Evolutionary conservation across 345 rosid species (phyloP).

Genomic region (Excoecaria agallocha): DNA sequence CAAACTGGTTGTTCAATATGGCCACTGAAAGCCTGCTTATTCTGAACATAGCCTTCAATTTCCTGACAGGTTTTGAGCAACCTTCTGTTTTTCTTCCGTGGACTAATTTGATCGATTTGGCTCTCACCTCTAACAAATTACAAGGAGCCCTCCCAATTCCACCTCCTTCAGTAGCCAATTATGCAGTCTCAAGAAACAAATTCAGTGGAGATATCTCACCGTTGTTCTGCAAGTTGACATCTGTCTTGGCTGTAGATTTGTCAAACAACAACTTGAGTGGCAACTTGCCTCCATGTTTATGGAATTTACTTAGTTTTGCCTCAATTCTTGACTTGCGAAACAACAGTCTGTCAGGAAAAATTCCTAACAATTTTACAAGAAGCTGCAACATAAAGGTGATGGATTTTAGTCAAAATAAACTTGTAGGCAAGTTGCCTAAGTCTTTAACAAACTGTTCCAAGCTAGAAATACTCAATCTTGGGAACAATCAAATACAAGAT

Average conservation of each 20-base stretch:
- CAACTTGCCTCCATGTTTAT: not conserved
- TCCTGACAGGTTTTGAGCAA: constrained; percentile 19
- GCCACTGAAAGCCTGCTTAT: fast-evolving
- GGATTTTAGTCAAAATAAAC: not conserved
- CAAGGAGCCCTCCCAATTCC: constrained; percentile 14
- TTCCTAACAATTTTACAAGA: not conserved
- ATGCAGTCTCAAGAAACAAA: not conserved
- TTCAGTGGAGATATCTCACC: not conserved
- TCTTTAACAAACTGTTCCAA: constrained; percentile 5
- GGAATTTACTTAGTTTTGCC: not conserved
- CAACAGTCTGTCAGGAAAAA: not conserved
- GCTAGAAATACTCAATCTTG: constrained; percentile 5
- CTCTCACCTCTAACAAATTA: constrained; percentile 6
- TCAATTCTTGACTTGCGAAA: not conserved
- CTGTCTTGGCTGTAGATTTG: not conserved
- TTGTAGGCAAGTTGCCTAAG: constrained; percentile 15
- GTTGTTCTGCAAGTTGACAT: not conserved
- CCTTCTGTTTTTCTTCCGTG: not conserved
- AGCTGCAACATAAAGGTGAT: not conserved
- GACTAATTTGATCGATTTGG: not conserved
- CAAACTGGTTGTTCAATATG: not conserved
- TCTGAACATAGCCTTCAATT: constrained; percentile 14
- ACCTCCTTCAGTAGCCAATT: not conserved
- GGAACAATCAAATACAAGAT: not conserved
- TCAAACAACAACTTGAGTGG: constrained; percentile 1